Percentiles rank a stretch among this genome's conserved stretches.
Evolutionary conservation across 2,329 filamentous ascomycete species (phyloP).

Genomic region (Dothistroma pini): DNA sequence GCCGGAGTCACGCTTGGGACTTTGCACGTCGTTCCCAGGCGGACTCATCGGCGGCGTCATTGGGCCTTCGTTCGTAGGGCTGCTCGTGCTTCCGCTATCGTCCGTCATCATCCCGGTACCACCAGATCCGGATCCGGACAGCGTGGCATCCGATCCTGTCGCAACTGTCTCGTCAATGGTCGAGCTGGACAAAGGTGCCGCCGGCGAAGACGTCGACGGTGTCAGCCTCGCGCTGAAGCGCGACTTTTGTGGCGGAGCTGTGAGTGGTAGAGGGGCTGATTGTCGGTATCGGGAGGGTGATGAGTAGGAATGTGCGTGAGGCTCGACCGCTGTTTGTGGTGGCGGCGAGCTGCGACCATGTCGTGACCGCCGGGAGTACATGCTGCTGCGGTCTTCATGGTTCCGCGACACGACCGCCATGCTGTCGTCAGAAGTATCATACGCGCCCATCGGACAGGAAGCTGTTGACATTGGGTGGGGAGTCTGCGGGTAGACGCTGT

Average conservation of each 20-base stretch:
- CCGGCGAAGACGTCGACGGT: slow-evolving; percentile 32
- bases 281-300: slow-evolving; percentile 26
- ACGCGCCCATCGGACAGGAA: slow-evolving; percentile 33
- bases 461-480: slow-evolving; percentile 40
- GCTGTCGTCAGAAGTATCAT: slow-evolving; percentile 40
- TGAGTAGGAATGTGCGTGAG: slow-evolving; percentile 28
- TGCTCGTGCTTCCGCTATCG: slow-evolving; percentile 61
- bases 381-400: slow-evolving; percentile 37
- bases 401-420: slow-evolving; percentile 34
- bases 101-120: slow-evolving; percentile 53
- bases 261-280: slow-evolving; percentile 33
- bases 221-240: slow-evolving; percentile 35
- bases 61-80: slow-evolving; percentile 49
- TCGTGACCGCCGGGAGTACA: slow-evolving; percentile 24
- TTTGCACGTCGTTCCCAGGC: slow-evolving; percentile 44
- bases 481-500: slow-evolving; percentile 55
- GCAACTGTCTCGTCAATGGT: slow-evolving; percentile 15
- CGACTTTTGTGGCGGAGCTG: slow-evolving; percentile 30
- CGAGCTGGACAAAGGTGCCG: slow-evolving; percentile 15
- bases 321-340: slow-evolving; percentile 28
- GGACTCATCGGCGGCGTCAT: slow-evolving; percentile 74
- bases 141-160: slow-evolving; percentile 26
- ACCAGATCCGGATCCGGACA: slow-evolving; percentile 29
- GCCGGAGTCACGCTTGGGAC: slow-evolving; percentile 35
- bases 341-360: slow-evolving; percentile 34